A percentile compares a stretch with the other conserved stretches of the same genome.
phyloP scores from a whole-genome alignment of 805 yeast genomes.

The Starmerella sirachaensis region DNA sequence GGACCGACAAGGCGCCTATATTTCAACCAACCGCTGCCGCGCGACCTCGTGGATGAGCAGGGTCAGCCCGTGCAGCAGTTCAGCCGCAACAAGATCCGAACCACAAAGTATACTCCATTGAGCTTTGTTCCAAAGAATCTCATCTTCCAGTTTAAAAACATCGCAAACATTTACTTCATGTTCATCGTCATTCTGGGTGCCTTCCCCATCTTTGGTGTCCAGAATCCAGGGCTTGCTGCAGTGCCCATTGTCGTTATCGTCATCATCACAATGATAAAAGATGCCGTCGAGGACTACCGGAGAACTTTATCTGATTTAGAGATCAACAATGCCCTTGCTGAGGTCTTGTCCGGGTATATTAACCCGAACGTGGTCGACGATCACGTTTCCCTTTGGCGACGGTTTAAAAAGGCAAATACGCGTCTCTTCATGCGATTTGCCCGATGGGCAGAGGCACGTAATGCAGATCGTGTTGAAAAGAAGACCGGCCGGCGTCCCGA shows the following conservation, averaged over 20 bases:
- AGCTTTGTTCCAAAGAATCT: conserved; percentile 81
- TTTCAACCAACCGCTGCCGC: conserved; percentile 42
- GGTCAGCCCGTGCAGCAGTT: conserved; percentile 52
- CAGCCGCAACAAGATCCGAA: conserved; percentile 85
- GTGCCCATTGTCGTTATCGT: conserved; percentile 76
- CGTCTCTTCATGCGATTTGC: conserved; percentile 20
- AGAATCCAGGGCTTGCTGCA: conserved; percentile 61
- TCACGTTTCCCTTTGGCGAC: conserved; percentile 53
- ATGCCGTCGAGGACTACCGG: conserved; percentile 67
- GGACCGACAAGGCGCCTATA: conserved; percentile 34
- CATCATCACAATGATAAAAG: conserved; percentile 60
- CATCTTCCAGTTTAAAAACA: conserved; percentile 65
- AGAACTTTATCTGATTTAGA: conserved; percentile 55
- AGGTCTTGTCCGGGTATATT: conserved; percentile 41
- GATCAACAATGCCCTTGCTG: conserved; percentile 58
- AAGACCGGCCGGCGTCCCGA: conserved; percentile 21
- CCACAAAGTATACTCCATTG: conserved; percentile 90
- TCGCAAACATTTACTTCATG: conserved; percentile 85
- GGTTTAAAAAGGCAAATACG: conserved; percentile 44
- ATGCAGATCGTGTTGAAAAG: conserved; percentile 19
- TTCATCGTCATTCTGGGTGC: conserved; percentile 67
- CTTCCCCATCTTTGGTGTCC: conserved; percentile 64
- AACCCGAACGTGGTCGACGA: conserved; percentile 52
- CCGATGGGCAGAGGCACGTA: conserved; percentile 18
- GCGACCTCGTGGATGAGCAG: conserved; percentile 37